Evolutionary conservation across 345 rosid genomes (phyloP).

Genomic region (Microcos paniculata): DNA sequence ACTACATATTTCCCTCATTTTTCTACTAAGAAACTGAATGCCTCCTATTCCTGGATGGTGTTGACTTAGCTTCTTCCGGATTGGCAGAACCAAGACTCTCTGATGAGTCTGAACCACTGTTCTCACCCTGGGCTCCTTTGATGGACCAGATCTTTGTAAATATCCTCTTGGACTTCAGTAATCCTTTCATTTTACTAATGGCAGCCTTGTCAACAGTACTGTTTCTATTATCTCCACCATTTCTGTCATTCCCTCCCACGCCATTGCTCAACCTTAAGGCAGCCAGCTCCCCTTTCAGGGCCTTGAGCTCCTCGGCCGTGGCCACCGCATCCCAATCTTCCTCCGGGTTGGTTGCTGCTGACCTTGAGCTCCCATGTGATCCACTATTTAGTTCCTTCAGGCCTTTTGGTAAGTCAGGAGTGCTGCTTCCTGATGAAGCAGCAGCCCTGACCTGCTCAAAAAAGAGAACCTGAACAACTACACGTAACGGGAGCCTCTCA

Average conservation of each 20-base stretch:
- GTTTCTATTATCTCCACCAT: constrained; percentile 33
- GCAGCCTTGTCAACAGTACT: constrained; percentile 35
- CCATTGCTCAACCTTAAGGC: constrained; percentile 47
- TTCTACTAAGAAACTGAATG: constrained; percentile 61
- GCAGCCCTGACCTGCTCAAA: constrained; percentile 75
- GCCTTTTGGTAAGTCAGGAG: constrained; percentile 68
- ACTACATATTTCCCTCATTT: constrained; percentile 4
- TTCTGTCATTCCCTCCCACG: constrained; percentile 35
- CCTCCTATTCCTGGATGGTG: constrained; percentile 73
- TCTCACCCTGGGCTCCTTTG: constrained; percentile 58
- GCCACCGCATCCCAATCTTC: constrained; percentile 87
- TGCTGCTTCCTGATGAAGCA: constrained; percentile 80
- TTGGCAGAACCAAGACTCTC: constrained; percentile 64
- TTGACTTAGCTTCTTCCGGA: constrained; percentile 52
- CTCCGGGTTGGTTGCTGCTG: constrained; percentile 60
- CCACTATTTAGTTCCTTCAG: constrained; percentile 53
- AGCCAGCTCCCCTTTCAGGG: constrained; percentile 63
- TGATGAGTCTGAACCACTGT: constrained; percentile 78
- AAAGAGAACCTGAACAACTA: constrained; percentile 78
- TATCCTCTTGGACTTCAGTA: constrained; percentile 70
- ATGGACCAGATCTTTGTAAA: constrained; percentile 53
- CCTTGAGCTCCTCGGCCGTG: constrained; percentile 71
- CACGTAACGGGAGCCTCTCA: constrained; percentile 76
- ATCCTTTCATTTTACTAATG: constrained; percentile 57
- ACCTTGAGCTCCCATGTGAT: constrained; percentile 64